Percentiles rank a stretch among this genome's conserved stretches.
phyloP scores from a whole-genome alignment of 805 yeast species.

The Hanseniaspora vineae region DNA sequence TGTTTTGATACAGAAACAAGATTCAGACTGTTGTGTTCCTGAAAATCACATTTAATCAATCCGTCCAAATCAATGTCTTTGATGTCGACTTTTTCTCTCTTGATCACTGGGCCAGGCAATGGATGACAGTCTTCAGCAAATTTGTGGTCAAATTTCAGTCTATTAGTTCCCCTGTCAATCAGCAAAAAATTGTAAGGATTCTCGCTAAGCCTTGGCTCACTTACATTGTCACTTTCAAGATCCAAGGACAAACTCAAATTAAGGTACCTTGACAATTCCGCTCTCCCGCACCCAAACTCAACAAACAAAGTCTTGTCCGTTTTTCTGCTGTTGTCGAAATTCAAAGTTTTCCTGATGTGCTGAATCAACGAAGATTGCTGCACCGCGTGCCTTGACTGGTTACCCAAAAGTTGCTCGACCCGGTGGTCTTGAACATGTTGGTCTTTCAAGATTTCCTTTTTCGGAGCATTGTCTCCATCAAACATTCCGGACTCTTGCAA shows the following conservation, averaged over 20 bases:
- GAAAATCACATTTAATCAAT: conserved; percentile 24
- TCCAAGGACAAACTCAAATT: conserved; percentile 9
- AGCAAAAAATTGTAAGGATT: conserved; percentile 40
- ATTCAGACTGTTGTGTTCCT: neutral
- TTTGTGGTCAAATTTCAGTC: conserved; percentile 69
- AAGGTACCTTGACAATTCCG: conserved; percentile 63
- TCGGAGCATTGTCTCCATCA: conserved; percentile 10
- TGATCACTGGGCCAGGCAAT: conserved; percentile 21
- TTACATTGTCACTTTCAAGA: neutral
- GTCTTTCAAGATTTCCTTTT: conserved; percentile 15
- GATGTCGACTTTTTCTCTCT: conserved; percentile 61
- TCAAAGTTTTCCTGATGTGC: conserved; percentile 32
- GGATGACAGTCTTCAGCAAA: conserved; percentile 37
- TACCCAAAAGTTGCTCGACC: conserved; percentile 30
- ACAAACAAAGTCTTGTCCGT: conserved; percentile 26
- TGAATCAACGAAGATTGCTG: conserved; percentile 78
- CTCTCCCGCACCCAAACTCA: conserved; percentile 90
- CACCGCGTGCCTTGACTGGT: conserved; percentile 57
- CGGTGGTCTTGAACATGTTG: conserved; percentile 27
- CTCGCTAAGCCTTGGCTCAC: neutral
- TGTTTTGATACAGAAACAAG: conserved; percentile 72
- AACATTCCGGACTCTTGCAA: conserved; percentile 18
- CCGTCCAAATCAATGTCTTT: conserved; percentile 52
- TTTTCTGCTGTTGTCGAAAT: conserved; percentile 8
- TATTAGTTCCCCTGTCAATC: conserved; percentile 62